phyloP scores from a whole-genome alignment of 768 basidiomycete genomes.

The Lactifluus echinatus region DNA sequence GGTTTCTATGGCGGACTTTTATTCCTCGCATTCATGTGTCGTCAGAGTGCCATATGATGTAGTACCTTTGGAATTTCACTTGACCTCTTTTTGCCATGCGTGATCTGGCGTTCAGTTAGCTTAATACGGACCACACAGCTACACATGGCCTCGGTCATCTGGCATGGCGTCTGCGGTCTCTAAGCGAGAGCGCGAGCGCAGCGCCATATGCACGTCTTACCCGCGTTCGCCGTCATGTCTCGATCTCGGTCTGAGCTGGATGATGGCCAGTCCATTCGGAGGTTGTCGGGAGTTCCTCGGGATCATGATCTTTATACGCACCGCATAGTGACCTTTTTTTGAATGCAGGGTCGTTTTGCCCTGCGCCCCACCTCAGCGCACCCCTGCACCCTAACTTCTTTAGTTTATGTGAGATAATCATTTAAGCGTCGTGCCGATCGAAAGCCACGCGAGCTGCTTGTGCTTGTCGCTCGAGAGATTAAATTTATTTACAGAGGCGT shows the following conservation, averaged over 20 bases:
- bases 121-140: no score
- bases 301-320: no score
- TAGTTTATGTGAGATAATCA: no score
- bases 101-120: background rate
- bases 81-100: background rate
- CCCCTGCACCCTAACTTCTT: no score
- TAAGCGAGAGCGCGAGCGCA: background rate
- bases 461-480: no score
- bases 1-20: constrained; percentile 10
- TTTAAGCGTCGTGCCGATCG: no score
- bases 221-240: constrained; percentile 21
- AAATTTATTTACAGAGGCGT: background rate
- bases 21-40: background rate
- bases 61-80: background rate
- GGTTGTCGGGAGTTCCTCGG: constrained; percentile 30
- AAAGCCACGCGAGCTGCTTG: no score
- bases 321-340: no score
- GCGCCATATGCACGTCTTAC: background rate
- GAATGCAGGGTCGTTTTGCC: no score
- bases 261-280: constrained; percentile 47
- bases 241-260: constrained; percentile 27
- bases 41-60: constrained; percentile 1
- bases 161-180: background rate
- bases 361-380: no score
- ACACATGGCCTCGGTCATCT: no score